Base-by-base conservation (phyloP, 441 rosid genomes). In the Pelargonium australe region DNA sequence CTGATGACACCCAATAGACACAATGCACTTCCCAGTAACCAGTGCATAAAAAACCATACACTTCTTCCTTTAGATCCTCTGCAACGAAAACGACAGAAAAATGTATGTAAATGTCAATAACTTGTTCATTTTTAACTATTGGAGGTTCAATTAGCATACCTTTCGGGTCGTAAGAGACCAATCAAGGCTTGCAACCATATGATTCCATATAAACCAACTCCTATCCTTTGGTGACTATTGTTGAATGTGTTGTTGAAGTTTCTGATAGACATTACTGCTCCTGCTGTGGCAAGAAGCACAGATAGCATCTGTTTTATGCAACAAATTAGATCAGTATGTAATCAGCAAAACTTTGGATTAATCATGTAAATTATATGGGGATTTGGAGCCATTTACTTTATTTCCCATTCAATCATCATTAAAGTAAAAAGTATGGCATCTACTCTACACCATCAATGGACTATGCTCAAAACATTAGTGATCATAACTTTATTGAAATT, bases 191-290 rank as follows among this genome's bases (percentile, higher is more conserved):
- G 97, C 78, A 91, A 51, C 96, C 93, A 91, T 57, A 87, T 80
- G 60, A 85, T 71, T 7, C 76, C 86, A 28, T 91, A 91, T 17
- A 87, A 70, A 5, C 78, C 89, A 45, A 87, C 64, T 28, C 96
- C 96, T 17, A 89, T 75, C 63, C 86, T 79, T 80, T 91, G 97
- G 72, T 91, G 97, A 65, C 76, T 75, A 75, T 91, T 91, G 70
- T 76, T 74, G 78, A 91, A 91, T 43, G 87, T 82, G 75, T 91
- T 91, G 75, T 74, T 80, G 78, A 89, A 89, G 81, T 89, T 86
- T 74, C 79, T 86, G 31, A 91, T 64, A 7, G 97, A 91, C 84
- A 91, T 73, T 40, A 82, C 66, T 49, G 92, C 94, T 66, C 82
- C 92, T 61, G 80, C 83, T 49, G 96, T 84, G 43, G 78, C 80